Base-by-base conservation (phyloP, 176 grass and related monocot genomes). In the Avena sativa region DNA sequence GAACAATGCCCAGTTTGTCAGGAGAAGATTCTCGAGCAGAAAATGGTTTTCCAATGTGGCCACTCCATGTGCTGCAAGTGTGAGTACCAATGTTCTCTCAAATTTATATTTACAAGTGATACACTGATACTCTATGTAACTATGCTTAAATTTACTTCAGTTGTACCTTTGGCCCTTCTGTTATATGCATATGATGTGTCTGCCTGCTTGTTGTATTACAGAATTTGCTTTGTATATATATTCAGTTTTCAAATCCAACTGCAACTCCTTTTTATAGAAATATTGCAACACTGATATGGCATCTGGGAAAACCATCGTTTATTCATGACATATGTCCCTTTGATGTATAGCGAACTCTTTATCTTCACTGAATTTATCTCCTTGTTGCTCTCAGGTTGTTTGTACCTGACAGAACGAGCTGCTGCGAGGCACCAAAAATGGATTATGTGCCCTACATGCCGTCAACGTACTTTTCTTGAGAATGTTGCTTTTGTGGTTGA, bases 51-150 rank as follows among this genome's bases (percentile, higher is more conserved):
- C 87, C 93, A 94, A 49, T 98, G 96, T 79, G 93, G 96, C 51
- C 96, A 98, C 91, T 93, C 86, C 20, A 55, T 98, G 58, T 98
- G 96, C 84, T 98, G 96, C 92, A 98, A 95, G 82, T 98, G 96
- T 98, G 55, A 92, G 96, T 90, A 85, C 43, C 25, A 52, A 51
- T 61, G 34, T 74, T 81, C 63, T 81, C 47, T 86, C 84, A 81
- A 51, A 83, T 82, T 63, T 78, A 47, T 78, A 36, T 43, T 82
- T 82, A 36, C 55, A 10, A 73, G 17, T 55, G 14, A 79, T 48
- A 34, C n/a, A 73, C 12, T 55, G 14, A 79, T 48, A 47, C 28
- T 49, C 14, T 28, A 47, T 51, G 8, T 5, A 5, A 74, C 36
- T 26, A 78, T 88, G 34, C 52, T 76, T 61, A 53, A 78, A 73